phyloP scores from a whole-genome alignment of 2,329 filamentous ascomycete genomes.

The Magnaporthiopsis rhizophila region DNA sequence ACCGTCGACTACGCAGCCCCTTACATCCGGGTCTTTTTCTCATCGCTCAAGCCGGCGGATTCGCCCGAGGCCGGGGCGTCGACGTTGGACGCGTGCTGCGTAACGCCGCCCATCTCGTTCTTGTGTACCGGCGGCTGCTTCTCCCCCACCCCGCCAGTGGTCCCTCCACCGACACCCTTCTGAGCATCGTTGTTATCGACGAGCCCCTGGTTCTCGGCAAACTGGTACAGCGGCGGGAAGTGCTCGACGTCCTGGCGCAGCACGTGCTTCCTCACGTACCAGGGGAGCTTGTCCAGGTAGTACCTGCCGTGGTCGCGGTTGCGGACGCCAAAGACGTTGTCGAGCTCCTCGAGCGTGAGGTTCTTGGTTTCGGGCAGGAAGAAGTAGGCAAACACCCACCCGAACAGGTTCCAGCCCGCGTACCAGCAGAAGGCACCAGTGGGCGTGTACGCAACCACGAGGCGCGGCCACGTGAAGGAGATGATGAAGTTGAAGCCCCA shows the following conservation, averaged over 20 bases:
- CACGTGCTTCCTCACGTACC: constrained; percentile 6
- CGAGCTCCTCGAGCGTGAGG: constrained; percentile 28
- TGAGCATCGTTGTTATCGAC: constrained; percentile 9
- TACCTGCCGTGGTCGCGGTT: constrained; percentile 7
- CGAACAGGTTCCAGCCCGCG: constrained; percentile 34
- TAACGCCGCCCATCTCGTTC: background rate
- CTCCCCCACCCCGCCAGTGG: too few species aligned
- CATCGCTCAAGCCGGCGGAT: background rate
- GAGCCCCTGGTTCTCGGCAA: constrained; percentile 1
- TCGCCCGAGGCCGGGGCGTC: background rate
- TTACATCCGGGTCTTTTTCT: background rate
- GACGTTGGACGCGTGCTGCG: background rate
- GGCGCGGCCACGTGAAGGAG: constrained; percentile 35
- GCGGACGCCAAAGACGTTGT: constrained; percentile 22
- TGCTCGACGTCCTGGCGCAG: constrained; percentile 3
- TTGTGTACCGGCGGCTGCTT: background rate
- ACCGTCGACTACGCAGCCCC: too few species aligned
- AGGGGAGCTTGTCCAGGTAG: constrained; percentile 5
- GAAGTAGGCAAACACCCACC: constrained; percentile 31
- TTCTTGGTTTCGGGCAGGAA: constrained; percentile 28
- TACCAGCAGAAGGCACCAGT: constrained; percentile 40
- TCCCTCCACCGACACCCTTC: background rate
- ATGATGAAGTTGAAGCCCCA: constrained; percentile 35
- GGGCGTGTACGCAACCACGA: constrained; percentile 31
- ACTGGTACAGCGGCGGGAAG: constrained; percentile 5